A percentile compares a stretch with the other conserved stretches of the same genome.
Evolutionary conservation across 352 stramenopile species (phyloP).

Genomic region (Globisporangium sylvaticum): DNA sequence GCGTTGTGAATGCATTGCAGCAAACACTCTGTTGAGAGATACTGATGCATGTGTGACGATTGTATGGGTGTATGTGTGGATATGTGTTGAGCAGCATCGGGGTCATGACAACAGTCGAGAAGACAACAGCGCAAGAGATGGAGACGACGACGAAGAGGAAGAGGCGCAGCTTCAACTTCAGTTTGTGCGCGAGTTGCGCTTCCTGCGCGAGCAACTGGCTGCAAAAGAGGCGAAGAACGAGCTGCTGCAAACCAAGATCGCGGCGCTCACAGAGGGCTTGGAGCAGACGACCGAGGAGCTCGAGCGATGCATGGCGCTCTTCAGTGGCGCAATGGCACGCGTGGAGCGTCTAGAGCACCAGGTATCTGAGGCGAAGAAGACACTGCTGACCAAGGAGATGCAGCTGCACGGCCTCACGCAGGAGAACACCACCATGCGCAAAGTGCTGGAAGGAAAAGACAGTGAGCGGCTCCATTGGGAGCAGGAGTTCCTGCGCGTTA

Average conservation of each 20-base stretch:
- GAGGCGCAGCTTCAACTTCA: conserved; percentile 25
- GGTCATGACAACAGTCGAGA: background rate
- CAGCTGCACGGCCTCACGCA: conserved; percentile 47
- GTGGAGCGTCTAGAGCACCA: conserved; percentile 39
- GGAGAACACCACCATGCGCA: conserved; percentile 27
- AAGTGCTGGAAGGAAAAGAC: conserved; percentile 28
- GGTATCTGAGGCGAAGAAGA: conserved; percentile 39
- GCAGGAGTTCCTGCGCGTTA: conserved; percentile 32
- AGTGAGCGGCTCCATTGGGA: conserved; percentile 53
- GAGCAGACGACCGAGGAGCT: conserved; percentile 56
- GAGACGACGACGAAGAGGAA: conserved; percentile 18
- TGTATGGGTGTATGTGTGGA: background rate
- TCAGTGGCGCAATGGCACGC: conserved; percentile 36
- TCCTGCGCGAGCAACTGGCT: conserved; percentile 27
- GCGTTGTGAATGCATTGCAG: too few species aligned
- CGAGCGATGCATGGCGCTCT: conserved; percentile 50
- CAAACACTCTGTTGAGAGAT: background rate
- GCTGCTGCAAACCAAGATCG: conserved; percentile 34
- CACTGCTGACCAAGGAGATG: conserved; percentile 60
- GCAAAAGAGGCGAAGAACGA: conserved; percentile 32
- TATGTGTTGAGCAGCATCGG: background rate
- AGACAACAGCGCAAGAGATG: background rate
- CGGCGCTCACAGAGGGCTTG: conserved; percentile 36
- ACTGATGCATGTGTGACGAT: too few species aligned
- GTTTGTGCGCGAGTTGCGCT: conserved; percentile 31